Percentiles rank a stretch among this genome's conserved stretches.
phyloP scores from a whole-genome alignment of 192 early-diverging fungal species.

The Gonapodya sp. region DNA sequence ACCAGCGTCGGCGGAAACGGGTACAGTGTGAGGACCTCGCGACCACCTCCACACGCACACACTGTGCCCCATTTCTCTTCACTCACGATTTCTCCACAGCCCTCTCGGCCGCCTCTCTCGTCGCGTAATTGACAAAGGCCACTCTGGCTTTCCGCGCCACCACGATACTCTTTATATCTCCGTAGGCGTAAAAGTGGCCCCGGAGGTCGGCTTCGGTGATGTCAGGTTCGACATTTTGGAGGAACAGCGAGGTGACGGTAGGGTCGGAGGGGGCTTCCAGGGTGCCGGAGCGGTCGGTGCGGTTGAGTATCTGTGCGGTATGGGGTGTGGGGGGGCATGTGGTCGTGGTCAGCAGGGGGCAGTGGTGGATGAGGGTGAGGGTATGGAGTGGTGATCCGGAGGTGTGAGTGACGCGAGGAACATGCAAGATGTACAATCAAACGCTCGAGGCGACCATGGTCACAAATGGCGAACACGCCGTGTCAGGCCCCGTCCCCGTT shows the following conservation, averaged over 20 bases:
- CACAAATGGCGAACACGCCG: too few species aligned
- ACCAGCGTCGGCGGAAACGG: not conserved
- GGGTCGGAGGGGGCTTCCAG: constrained; percentile 67
- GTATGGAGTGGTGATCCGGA: too few species aligned
- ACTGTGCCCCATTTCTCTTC: too few species aligned
- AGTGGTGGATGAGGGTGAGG: too few species aligned
- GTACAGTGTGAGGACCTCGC: not conserved
- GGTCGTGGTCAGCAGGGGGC: too few species aligned
- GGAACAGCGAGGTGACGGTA: constrained; percentile 75
- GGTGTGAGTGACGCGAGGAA: too few species aligned
- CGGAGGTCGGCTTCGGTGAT: constrained; percentile 63
- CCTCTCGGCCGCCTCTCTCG: constrained; percentile 72
- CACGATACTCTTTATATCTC: constrained; percentile 81
- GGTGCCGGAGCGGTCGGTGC: constrained; percentile 29
- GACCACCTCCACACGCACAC: not conserved
- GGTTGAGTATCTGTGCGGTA: constrained; percentile 29
- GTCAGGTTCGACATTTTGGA: constrained; percentile 66
- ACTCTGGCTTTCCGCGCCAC: constrained; percentile 69
- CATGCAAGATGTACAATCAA: too few species aligned
- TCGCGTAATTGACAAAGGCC: constrained; percentile 85
- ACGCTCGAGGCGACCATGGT: too few species aligned
- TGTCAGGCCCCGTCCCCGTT: too few species aligned
- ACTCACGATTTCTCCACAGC: constrained; percentile 29
- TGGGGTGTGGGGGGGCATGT: constrained; percentile 3
- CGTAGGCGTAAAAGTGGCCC: constrained; percentile 70